phyloP scores from a whole-genome alignment of 441 rosid genomes.

The Croton laevigatus region DNA sequence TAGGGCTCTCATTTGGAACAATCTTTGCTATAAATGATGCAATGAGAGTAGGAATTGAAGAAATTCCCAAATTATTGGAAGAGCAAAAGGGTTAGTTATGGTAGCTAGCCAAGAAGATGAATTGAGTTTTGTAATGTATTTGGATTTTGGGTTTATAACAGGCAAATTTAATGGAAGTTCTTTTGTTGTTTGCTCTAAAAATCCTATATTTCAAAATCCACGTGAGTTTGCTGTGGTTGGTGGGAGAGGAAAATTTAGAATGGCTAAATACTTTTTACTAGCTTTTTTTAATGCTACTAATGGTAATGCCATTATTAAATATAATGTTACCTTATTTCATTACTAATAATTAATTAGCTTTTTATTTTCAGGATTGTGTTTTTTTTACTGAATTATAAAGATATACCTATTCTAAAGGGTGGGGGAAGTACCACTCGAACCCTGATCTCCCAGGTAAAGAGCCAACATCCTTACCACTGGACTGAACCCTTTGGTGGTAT shows the following conservation, averaged over 20 bases:
- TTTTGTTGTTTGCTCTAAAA: conserved; percentile 41
- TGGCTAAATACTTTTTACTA: conserved; percentile 43
- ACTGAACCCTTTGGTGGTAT: too few species aligned
- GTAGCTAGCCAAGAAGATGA: conserved; percentile 24
- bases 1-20: conserved; percentile 42
- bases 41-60: conserved; percentile 38
- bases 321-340: conserved; percentile 45
- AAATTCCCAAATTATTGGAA: conserved; percentile 36
- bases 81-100: conserved; percentile 43
- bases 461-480: too few species aligned
- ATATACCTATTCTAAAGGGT: too few species aligned
- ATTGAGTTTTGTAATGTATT: conserved; percentile 30
- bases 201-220: conserved; percentile 29
- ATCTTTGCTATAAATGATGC: conserved; percentile 38
- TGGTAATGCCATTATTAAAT: conserved; percentile 44
- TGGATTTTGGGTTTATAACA: conserved; percentile 40
- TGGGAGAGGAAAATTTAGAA: conserved; percentile 44
- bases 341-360: not conserved
- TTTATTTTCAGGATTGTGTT: too few species aligned
- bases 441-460: too few species aligned
- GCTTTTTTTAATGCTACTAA: conserved; percentile 13
- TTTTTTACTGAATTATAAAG: too few species aligned
- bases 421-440: too few species aligned
- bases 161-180: conserved; percentile 47
- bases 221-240: conserved; percentile 56